Evolutionary conservation across 768 basidiomycete species (phyloP).

Genomic region (Leccinum longicurvipes): DNA sequence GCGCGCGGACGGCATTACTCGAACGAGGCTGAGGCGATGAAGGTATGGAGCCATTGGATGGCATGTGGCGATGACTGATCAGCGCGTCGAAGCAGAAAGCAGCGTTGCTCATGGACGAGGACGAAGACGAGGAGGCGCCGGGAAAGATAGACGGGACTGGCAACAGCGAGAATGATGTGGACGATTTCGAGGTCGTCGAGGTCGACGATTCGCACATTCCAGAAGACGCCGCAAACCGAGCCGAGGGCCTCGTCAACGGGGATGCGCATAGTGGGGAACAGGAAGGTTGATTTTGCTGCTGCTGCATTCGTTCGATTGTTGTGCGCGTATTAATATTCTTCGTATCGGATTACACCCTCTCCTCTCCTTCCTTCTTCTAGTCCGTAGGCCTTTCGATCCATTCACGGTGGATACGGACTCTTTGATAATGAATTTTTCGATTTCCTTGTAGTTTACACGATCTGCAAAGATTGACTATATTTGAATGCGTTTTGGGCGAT

Average conservation of each 20-base stretch:
- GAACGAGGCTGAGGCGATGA: constrained; percentile 92
- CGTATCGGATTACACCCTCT: not conserved
- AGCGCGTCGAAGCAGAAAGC: constrained; percentile 49
- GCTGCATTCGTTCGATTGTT: not conserved
- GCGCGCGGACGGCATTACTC: constrained; percentile 85
- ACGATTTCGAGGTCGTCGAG: not conserved
- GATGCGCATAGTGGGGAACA: constrained; percentile 17
- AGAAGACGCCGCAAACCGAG: not conserved
- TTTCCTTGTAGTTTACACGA: not conserved
- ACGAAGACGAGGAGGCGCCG: constrained; percentile 36
- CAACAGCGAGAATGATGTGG: constrained; percentile 17
- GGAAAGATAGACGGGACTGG: not conserved
- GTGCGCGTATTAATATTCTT: not conserved
- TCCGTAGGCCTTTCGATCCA: not conserved
- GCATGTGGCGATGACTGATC: not conserved
- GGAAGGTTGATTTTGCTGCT: not conserved
- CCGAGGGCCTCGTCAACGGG: constrained; percentile 20
- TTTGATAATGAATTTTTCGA: not conserved
- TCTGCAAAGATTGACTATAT: not conserved
- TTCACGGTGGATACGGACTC: too few species aligned
- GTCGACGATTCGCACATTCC: not conserved
- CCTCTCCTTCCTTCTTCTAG: not conserved
- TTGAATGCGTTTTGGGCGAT: too few species aligned
- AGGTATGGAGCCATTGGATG: constrained; percentile 44
- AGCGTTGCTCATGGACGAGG: constrained; percentile 60